A percentile compares a stretch with the other conserved stretches of the same genome.
phyloP scores from a whole-genome alignment of 192 early-diverging fungal genomes.

The Coemansia sp. region DNA sequence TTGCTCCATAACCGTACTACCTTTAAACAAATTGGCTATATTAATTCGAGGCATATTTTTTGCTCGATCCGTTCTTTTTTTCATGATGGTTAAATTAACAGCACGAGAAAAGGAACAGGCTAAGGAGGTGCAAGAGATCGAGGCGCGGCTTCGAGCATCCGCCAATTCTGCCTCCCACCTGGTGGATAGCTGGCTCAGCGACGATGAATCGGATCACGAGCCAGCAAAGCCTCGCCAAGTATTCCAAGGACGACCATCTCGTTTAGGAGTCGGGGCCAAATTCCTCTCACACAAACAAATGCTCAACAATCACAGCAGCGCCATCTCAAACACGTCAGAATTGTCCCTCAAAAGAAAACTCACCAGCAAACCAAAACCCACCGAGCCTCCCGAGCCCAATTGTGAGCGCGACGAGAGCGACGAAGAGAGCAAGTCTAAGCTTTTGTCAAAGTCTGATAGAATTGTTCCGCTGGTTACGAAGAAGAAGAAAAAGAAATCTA shows the following conservation, averaged over 20 bases:
- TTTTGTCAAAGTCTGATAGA: neutral
- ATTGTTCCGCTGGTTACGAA: neutral
- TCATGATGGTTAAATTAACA: constrained; percentile 25
- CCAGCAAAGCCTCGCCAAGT: constrained; percentile 29
- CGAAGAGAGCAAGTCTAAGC: constrained; percentile 11
- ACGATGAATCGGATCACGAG: constrained; percentile 10
- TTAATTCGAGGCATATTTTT: neutral
- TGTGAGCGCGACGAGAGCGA: constrained; percentile 3
- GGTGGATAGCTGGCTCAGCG: constrained; percentile 33
- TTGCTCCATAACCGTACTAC: neutral
- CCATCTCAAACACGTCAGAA: constrained; percentile 21
- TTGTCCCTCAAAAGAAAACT: constrained; percentile 37
- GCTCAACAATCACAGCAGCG: constrained; percentile 2
- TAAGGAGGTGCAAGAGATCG: constrained; percentile 42
- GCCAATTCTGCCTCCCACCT: constrained; percentile 41
- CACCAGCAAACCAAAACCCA: constrained; percentile 9
- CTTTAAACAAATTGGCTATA: neutral
- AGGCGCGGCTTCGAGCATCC: constrained; percentile 46
- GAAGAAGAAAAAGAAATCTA: constrained; percentile 25
- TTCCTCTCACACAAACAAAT: constrained; percentile 47
- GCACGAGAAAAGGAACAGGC: constrained; percentile 30
- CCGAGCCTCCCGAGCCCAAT: neutral
- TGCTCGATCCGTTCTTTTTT: neutral
- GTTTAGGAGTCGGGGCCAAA: constrained; percentile 47
- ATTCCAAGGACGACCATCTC: constrained; percentile 42